These are phyloP conservation scores for Penicillium glabrum DNA, from an alignment of 2,329 filamentous ascomycete genomes.

Conservation along the genomic window DNA sequence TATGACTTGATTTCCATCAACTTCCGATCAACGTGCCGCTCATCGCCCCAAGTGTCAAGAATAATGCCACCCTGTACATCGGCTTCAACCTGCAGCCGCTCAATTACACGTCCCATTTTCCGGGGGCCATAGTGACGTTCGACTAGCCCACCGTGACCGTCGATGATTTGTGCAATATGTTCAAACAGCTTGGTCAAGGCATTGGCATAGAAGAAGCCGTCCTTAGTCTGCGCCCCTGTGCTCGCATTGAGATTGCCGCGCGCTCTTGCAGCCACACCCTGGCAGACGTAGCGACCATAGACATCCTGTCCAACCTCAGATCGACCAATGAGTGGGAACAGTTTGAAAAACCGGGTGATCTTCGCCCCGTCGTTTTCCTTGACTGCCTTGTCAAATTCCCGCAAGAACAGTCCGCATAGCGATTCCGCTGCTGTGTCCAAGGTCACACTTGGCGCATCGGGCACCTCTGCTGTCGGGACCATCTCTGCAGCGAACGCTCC, in stretches of 20 bases:
- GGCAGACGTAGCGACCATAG: slow-evolving; percentile 93
- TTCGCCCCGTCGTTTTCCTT: slow-evolving; percentile 81
- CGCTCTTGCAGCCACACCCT: slow-evolving; percentile 84
- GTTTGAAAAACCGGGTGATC: slow-evolving; percentile 95
- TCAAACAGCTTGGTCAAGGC: slow-evolving; percentile 91
- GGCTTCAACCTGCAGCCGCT: slow-evolving; percentile 87
- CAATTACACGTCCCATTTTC: slow-evolving; percentile 93
- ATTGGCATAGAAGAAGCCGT: slow-evolving; percentile 88
- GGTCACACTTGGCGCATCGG: slow-evolving; percentile 84
- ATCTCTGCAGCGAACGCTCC: slow-evolving; percentile 88
- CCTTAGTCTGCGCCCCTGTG: slow-evolving; percentile 62
- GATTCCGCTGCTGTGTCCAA: slow-evolving; percentile 85
- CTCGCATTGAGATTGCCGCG: slow-evolving; percentile 75
- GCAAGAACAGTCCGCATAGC: slow-evolving; percentile 82
- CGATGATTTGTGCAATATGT: slow-evolving; percentile 95
- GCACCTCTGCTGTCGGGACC: slow-evolving; percentile 93
- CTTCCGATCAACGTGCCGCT: slow-evolving; percentile 77
- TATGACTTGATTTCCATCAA: slow-evolving; percentile 97
- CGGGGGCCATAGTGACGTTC: slow-evolving; percentile 90
- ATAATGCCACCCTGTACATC: slow-evolving; percentile 96
- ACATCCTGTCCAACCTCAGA: slow-evolving; percentile 89
- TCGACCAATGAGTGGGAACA: slow-evolving; percentile 90
- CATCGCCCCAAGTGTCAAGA: slow-evolving; percentile 92
- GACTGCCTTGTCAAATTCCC: slow-evolving; percentile 92
- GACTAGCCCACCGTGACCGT: slow-evolving; percentile 84